Evolutionary conservation across 225 moss, liverwort and hornwort species (phyloP).

Genomic region (Marchantia polymorpha): DNA sequence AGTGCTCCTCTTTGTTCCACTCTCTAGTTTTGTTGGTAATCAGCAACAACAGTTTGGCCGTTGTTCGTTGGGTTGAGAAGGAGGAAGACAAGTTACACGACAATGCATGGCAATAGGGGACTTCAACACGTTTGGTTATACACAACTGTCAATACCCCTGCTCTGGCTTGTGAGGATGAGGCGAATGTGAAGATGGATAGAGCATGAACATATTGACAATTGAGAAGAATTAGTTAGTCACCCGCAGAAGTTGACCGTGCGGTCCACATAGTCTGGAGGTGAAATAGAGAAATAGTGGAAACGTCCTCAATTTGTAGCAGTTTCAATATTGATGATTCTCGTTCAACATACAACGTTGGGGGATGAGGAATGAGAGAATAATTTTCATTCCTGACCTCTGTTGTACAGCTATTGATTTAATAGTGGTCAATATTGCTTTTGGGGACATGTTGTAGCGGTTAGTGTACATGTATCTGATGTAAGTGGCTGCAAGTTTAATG

Average conservation of each 20-base stretch:
- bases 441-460: too few species aligned
- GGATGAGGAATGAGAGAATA: neutral
- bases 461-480: too few species aligned
- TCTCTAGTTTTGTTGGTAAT: neutral
- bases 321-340: neutral
- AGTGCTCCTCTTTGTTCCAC: neutral
- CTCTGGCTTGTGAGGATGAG: slow-evolving; percentile 11
- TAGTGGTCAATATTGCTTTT: too few species aligned
- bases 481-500: too few species aligned
- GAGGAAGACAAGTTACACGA: neutral
- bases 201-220: neutral
- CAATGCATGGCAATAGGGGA: neutral
- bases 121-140: neutral
- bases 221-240: neutral
- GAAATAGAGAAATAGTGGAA: neutral
- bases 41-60: neutral
- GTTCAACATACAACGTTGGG: neutral
- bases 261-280: neutral
- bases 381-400: neutral
- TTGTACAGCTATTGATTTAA: slow-evolving; percentile 15
- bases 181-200: neutral
- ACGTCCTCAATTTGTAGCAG: neutral
- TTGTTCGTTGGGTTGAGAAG: neutral
- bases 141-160: neutral
- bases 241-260: neutral